Conservation (phyloP, 2,329 filamentous ascomycete species). For the Pseudogymnoascus sp. region DNA sequence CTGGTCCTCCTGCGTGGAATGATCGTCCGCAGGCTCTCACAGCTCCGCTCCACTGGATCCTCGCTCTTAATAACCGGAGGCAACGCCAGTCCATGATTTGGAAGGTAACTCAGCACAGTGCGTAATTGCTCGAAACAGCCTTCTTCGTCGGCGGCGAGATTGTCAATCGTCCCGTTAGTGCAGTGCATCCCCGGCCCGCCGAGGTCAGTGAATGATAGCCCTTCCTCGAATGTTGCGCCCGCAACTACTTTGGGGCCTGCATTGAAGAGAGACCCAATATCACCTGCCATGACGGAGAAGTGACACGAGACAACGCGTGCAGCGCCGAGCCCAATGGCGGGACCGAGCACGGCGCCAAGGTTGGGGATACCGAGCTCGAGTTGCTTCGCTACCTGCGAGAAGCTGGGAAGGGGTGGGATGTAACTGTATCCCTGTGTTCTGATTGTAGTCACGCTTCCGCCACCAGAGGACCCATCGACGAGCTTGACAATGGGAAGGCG, state of each 20-base stretch:
- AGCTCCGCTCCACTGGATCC: constrained; percentile 44
- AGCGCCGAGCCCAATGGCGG: constrained; percentile 56
- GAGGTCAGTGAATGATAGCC: constrained; percentile 48
- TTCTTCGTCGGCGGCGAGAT: constrained; percentile 52
- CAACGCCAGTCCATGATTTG: constrained; percentile 47
- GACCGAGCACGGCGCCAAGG: constrained; percentile 54
- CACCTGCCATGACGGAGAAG: constrained; percentile 59
- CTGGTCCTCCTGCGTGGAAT: constrained; percentile 50
- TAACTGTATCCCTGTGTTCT: constrained; percentile 49
- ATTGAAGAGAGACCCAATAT: constrained; percentile 56
- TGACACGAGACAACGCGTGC: constrained; percentile 55
- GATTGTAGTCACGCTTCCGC: constrained; percentile 55
- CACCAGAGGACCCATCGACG: constrained; percentile 56
- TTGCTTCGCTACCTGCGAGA: constrained; percentile 47
- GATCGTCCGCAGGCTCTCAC: constrained; percentile 44
- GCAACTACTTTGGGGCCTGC: constrained; percentile 58
- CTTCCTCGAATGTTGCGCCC: constrained; percentile 57
- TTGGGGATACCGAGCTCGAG: constrained; percentile 59
- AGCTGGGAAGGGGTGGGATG: constrained; percentile 49
- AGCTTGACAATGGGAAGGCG: constrained; percentile 56
- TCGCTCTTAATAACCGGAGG: constrained; percentile 41
- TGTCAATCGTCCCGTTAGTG: constrained; percentile 60
- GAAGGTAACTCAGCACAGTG: constrained; percentile 49
- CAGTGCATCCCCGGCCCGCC: constrained; percentile 56
- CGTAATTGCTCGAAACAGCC: constrained; percentile 55